phyloP scores from a whole-genome alignment of 441 rosid genomes.

The Pelargonium cotyledonis region DNA sequence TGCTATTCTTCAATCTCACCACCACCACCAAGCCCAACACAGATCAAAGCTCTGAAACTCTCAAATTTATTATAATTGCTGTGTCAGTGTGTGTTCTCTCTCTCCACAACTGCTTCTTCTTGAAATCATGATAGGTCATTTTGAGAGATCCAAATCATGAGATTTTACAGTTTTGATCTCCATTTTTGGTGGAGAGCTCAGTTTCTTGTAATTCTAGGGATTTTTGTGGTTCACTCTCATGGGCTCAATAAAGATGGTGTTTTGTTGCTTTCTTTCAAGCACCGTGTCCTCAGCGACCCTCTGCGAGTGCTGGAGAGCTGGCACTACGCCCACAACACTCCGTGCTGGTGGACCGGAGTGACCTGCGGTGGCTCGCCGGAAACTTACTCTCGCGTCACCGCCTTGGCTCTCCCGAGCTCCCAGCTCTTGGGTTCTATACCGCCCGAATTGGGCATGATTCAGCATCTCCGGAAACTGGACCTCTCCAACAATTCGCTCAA shows the following conservation, averaged over 20 bases:
- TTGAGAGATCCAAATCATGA: no score
- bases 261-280: slow-evolving; percentile 65
- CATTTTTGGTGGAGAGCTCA: no score
- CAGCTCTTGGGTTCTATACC: slow-evolving; percentile 69
- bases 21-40: no score
- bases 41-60: no score
- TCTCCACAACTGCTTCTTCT: no score
- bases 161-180: no score
- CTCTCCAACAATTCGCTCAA: slow-evolving; percentile 65
- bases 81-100: no score
- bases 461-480: slow-evolving; percentile 54
- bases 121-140: no score
- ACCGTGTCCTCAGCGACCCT: slow-evolving; percentile 64
- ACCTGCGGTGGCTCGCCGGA: slow-evolving; percentile 43
- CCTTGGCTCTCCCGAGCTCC: slow-evolving; percentile 53
- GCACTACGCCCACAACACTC: slow-evolving; percentile 73
- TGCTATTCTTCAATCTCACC: no score
- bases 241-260: slow-evolving; percentile 42
- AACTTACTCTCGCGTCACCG: slow-evolving; percentile 52
- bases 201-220: not conserved
- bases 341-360: slow-evolving; percentile 79
- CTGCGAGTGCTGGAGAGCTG: slow-evolving; percentile 47
- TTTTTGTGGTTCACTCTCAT: not conserved
- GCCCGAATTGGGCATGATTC: slow-evolving; percentile 39
- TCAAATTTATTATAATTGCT: no score